Conservation (phyloP, 2,329 filamentous ascomycete species). For the Rhytidhysteron rufulum region DNA sequence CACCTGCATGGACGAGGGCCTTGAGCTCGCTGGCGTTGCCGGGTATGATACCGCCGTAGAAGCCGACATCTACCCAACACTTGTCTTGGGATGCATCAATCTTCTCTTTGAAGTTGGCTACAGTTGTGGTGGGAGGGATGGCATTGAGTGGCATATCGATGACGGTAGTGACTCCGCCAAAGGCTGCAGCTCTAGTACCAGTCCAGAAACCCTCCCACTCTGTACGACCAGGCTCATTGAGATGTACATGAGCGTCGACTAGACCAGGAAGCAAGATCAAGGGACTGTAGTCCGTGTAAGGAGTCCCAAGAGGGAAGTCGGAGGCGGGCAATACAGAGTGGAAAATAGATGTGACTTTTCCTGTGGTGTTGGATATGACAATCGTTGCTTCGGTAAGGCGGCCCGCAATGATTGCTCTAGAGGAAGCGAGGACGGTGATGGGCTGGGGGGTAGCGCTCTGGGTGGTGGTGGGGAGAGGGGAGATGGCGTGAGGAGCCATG, state of each 20-base stretch:
- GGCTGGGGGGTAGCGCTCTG: conserved; percentile 33
- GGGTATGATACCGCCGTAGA: conserved; percentile 92
- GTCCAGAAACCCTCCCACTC: conserved; percentile 99
- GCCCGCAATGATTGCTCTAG: conserved; percentile 74
- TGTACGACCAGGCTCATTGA: conserved; percentile 93
- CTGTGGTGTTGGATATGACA: conserved; percentile 69
- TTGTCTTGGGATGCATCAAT: conserved; percentile 76
- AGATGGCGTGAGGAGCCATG: conserved; percentile 38
- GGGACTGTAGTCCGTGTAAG: conserved; percentile 81
- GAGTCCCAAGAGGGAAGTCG: conserved; percentile 67
- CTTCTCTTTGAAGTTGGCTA: conserved; percentile 79
- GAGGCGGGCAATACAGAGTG: conserved; percentile 69
- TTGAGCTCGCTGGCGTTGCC: conserved; percentile 79
- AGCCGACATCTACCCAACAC: conserved; percentile 98
- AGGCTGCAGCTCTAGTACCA: conserved; percentile 87
- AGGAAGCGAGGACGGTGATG: conserved; percentile 77
- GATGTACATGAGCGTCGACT: conserved; percentile 94
- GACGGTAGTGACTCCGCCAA: conserved; percentile 93
- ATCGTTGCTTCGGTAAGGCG: conserved; percentile 79
- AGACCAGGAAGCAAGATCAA: conserved; percentile 83
- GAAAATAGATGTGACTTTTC: conserved; percentile 77
- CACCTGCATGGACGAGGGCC: conserved; percentile 76
- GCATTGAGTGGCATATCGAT: conserved; percentile 98
- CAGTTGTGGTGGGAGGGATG: conserved; percentile 91
- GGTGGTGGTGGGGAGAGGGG: conserved; percentile 22